Percentiles rank a stretch among this genome's conserved stretches.
phyloP scores from a whole-genome alignment of 805 yeast species.

The Millerozyma miso region DNA sequence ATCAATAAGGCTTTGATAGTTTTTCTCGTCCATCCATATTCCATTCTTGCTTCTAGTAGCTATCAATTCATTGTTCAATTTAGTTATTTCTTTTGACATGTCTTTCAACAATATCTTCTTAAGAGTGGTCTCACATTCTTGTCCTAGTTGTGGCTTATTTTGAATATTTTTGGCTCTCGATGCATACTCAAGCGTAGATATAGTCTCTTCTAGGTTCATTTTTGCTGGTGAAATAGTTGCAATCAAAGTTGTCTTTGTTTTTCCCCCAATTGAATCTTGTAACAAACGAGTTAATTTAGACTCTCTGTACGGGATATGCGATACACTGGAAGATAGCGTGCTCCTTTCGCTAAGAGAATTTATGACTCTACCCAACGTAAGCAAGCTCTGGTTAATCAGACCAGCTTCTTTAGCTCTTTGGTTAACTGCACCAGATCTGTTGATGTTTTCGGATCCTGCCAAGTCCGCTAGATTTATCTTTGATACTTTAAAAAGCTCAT shows the following conservation, averaged over 20 bases:
- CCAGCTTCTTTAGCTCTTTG: constrained; percentile 93
- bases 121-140: constrained; percentile 37
- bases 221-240: constrained; percentile 86
- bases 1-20: constrained; percentile 35
- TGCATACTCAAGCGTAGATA: constrained; percentile 85
- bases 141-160: constrained; percentile 52
- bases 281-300: constrained; percentile 71
- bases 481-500: constrained; percentile 37
- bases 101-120: constrained; percentile 52
- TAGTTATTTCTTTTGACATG: constrained; percentile 50
- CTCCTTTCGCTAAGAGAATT: constrained; percentile 42
- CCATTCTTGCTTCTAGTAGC: constrained; percentile 66
- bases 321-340: constrained; percentile 13
- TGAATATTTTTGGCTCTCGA: constrained; percentile 78
- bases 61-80: constrained; percentile 53
- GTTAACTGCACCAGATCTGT: constrained; percentile 80
- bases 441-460: constrained; percentile 92
- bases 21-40: constrained; percentile 55
- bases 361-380: constrained; percentile 87
- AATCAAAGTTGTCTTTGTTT: constrained; percentile 79
- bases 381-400: constrained; percentile 79
- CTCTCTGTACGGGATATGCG: constrained; percentile 81
- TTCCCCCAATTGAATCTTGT: constrained; percentile 84
- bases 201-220: constrained; percentile 72
- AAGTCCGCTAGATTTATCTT: constrained; percentile 85